Conservation (phyloP, 2,329 filamentous ascomycete genomes). For the Metarhizium guizhouense region DNA sequence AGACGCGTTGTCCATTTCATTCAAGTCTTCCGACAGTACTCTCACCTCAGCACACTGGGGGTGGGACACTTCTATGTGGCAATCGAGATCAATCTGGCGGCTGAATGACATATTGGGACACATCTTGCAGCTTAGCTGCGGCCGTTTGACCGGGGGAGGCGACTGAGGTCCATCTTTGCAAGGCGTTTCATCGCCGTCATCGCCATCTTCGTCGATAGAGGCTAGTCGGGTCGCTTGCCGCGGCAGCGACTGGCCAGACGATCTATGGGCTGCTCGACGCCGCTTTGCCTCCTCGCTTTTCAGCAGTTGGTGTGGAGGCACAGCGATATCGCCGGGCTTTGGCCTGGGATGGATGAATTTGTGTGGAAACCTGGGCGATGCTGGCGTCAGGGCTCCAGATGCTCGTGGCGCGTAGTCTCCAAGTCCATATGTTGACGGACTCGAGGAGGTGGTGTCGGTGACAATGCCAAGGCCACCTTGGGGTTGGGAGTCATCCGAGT, state of each 20-base stretch:
- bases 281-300: neutral
- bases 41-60: too few relatives aligned
- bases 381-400: neutral
- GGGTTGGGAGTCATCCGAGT: neutral
- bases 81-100: neutral
- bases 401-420: neutral
- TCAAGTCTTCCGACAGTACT: neutral
- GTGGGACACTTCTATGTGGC: neutral
- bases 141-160: neutral
- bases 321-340: neutral
- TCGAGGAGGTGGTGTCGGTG: neutral
- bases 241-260: neutral
- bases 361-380: neutral
- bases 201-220: slow-evolving; percentile 4
- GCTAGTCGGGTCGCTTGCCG: neutral
- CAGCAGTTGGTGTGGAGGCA: neutral
- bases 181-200: neutral
- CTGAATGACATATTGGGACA: neutral
- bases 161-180: neutral
- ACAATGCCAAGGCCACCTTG: neutral
- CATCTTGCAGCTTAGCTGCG: neutral
- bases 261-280: neutral
- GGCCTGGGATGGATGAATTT: neutral
- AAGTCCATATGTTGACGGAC: neutral
- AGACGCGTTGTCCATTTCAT: neutral